Evolutionary conservation across 306 rosid genomes (phyloP).

Genomic region (Styphnolobium japonicum): DNA sequence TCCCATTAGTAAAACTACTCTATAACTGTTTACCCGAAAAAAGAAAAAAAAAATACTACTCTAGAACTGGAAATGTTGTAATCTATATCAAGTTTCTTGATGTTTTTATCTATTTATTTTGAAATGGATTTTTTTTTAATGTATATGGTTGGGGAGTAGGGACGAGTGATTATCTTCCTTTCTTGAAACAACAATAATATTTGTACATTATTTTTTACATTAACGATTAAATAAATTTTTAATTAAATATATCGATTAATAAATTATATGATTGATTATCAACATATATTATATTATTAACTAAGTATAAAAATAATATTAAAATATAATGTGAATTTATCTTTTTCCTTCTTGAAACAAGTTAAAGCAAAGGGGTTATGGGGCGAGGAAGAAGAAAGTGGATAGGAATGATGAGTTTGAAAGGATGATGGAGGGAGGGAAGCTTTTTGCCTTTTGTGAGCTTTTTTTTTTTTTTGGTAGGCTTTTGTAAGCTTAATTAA

Average conservation of each 20-base stretch:
- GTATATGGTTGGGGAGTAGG: slow-evolving; percentile 5
- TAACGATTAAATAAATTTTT: too few relatives aligned
- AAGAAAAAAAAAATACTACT: too few relatives aligned
- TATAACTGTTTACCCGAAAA: too few relatives aligned
- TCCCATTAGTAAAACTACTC: not conserved
- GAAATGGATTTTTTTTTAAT: not conserved
- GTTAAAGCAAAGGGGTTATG: slow-evolving; percentile 18
- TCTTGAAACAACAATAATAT: slow-evolving; percentile 16
- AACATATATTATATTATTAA: too few relatives aligned
- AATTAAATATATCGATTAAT: too few relatives aligned
- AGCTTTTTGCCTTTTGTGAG: not conserved
- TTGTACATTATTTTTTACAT: too few relatives aligned
- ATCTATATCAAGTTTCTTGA: too few relatives aligned
- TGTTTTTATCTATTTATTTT: not conserved
- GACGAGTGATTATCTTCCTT: slow-evolving; percentile 2
- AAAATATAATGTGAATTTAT: too few relatives aligned
- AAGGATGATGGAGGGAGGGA: slow-evolving; percentile 13
- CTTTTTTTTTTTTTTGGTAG: too few relatives aligned
- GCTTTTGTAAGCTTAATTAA: not conserved
- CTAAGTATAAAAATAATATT: too few relatives aligned
- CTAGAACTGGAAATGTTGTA: not conserved
- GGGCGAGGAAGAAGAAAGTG: slow-evolving; percentile 12
- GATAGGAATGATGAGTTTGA: slow-evolving; percentile 28
- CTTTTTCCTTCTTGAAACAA: slow-evolving; percentile 20
- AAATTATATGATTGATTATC: too few relatives aligned